Base-by-base conservation (phyloP, 306 rosid species). In the Lathyrus tuberosus region DNA sequence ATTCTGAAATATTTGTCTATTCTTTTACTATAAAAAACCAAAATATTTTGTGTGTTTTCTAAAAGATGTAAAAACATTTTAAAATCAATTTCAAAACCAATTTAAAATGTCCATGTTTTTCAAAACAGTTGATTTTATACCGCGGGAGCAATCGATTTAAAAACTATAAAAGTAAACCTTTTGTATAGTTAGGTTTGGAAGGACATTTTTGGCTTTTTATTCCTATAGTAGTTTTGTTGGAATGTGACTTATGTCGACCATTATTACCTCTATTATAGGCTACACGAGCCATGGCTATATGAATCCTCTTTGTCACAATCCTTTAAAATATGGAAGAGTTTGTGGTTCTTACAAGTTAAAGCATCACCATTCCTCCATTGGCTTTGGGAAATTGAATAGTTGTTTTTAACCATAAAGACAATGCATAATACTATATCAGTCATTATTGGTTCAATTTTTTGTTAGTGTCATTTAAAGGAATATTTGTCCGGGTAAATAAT, bases 391-490 rank as follows among this genome's bases (percentile, higher is more conserved):
- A 54, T 44, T 72, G 78, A 61, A 75, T 69, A 24, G 67, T 83
- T 86, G 80, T 61, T 68, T 58, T 69, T 67, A 62, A 69, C 75
- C 75, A 62, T 57, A 56, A 64, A 46, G 85, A 75, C 69, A 60
- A 67, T 30, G 52, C 42, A 67, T 56, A 47, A 20, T 52, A 52
- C 10, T 17, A 33, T 24, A 33, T 22, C 12, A 18, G 15, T 58
- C 35, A 16, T 61, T 56, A 12, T 63, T 73, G 54, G 43, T 59
- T 59, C 43, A 28, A 26, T 9, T 31, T 72, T 48, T 1, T 67
- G 46, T 47, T 35, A 62, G 35, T 12, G n/a, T 9, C 51, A 41
- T 62, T 62, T 41, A 20, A 46, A 62, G 69, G 69, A 70, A 60
- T 51, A 51, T 17, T 71, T 33, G 38, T 46, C 59, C 15, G 51